Base-by-base conservation (phyloP, 1,284 basidiomycete species). In the Irpex rosettiformis region DNA sequence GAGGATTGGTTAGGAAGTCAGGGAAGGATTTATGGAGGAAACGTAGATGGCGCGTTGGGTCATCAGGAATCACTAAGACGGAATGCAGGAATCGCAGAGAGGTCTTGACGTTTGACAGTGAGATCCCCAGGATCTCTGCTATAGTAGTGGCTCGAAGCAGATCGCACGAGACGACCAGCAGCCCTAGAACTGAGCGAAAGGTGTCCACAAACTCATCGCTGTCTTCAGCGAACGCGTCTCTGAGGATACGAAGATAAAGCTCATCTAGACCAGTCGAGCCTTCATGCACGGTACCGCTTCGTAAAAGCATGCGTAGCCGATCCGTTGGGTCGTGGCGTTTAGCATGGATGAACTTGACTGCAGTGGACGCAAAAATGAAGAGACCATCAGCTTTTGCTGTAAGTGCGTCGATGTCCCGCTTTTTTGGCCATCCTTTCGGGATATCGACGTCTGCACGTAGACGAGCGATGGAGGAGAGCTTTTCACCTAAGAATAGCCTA, bases 301-400 rank as follows among this genome's bases (percentile, higher is more conserved):
- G 6, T 21, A 30, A 47, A 24, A 43, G 54, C 11, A 28, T 5
- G 13, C 16, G 37, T 22, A 45, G 43, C 43, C 43, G 16, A 18
- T 18, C 18, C 16, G 8, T 8, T 2, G 43, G 43, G 21, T 45
- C 43, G 18, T 45, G 3, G 21, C 21, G n/a, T 18, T 45, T 45
- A 18, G 10, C 58, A 24, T 24, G 13, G n/a, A 68, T 62, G 49
- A 67, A 68, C 25, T 58, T 63, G 29, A 66, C 56, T 1, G 62
- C 57, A 1, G 67, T 69, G 0, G 69, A 49, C 8, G 67, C 69
- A 37, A 62, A 68, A 18, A 69, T 67, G 52, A 71, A 71, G 2
- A 70, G 51, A 3, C 64, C 63, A 10, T 51, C 51, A 0, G 66
- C 60, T 16, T 58, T 54, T 2, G 57, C 33, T 3, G 59, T 61